Evolutionary conservation across 2,329 filamentous ascomycete genomes (phyloP), one percentile per base, ranked within the genome.

Genomic region (Arthroderma sp.): DNA sequence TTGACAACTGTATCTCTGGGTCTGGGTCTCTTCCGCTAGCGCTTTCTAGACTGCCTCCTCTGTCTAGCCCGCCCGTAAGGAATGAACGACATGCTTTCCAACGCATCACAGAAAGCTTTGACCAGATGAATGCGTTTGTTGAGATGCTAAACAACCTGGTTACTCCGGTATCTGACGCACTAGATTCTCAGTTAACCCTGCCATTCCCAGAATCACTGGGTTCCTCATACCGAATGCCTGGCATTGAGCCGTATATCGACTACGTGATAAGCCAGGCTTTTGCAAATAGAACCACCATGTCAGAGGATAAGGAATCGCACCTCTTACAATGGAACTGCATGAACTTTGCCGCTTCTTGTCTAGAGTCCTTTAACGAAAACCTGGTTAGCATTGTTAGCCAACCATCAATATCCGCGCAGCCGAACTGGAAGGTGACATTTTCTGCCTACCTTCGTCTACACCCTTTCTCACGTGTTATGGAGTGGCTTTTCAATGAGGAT

Each of bases 401-500:
- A 66, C 87, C 88, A 1, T 86, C 81, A 60, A 77, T 94, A 31
- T 76, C 81, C 25, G 83, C 95, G 15, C 90, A 96, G 68, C 74
- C 80, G 8, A 81, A 86, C 15, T 88, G 95, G 62, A 80, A 69
- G 80, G 43, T 54, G 3, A 80, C 88, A 2, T 86, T 85, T 2
- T 82, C 84, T 54, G 80, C 81, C 4, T 99, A 98, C 68, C 83
- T 93, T 59, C 82, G 84, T 23, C 80, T 95, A 56, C 94, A 98
- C 72, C 91, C 94, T 0, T 98, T 97, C 66, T 84, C 88, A 2
- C 83, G 94, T 59, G 85, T 95, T 15, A 96, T 97, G 87, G 93
- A 98, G 68, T 97, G 93, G 90, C 82, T 98, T 72, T 95, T 95
- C 71, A 96, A 95, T 67, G 88, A 94, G 66, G 88, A 86, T 62